A percentile compares a stretch with the other conserved stretches of the same genome.
Conservation (phyloP, 2,329 filamentous ascomycete genomes). For the Phaeosphaeriaceae sp. region DNA sequence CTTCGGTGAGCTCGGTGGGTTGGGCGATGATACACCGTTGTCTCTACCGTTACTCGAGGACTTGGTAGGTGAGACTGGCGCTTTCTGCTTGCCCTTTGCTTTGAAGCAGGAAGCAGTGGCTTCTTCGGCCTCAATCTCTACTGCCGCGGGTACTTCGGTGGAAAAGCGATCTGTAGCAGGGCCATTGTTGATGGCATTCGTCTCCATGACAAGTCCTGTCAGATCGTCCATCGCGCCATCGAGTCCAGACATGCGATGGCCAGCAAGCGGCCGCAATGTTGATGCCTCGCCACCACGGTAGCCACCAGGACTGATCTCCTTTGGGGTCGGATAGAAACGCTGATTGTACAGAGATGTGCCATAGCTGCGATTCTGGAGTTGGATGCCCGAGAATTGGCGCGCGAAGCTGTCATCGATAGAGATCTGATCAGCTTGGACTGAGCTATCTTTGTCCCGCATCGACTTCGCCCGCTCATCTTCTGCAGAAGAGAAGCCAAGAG, state of each 20-base stretch:
- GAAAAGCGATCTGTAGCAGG: constrained; percentile 11
- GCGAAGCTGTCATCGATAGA: constrained; percentile 14
- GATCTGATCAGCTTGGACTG: constrained; percentile 14
- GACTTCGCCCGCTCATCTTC: constrained; percentile 21
- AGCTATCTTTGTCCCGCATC: constrained; percentile 23
- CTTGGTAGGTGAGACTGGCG: constrained; percentile 32
- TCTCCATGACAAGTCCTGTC: constrained; percentile 35
- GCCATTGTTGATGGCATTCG: constrained; percentile 17
- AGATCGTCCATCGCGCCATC: constrained; percentile 51
- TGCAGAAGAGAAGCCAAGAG: constrained; percentile 8
- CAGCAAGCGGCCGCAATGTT: constrained; percentile 26
- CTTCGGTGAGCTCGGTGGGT: constrained; percentile 41
- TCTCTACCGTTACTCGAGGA: constrained; percentile 16
- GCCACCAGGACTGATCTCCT: constrained; percentile 25
- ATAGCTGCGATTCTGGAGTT: constrained; percentile 28
- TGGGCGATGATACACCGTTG: constrained; percentile 29
- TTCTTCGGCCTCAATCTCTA: constrained; percentile 23
- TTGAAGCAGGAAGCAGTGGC: constrained; percentile 42
- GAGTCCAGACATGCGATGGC: constrained; percentile 40
- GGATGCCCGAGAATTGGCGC: constrained; percentile 35
- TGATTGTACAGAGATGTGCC: constrained; percentile 32
- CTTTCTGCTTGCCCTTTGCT: constrained; percentile 43
- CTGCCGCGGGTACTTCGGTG: constrained; percentile 1
- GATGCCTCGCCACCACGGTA: constrained; percentile 11
- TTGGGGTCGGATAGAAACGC: constrained; percentile 31